These are phyloP conservation scores for Rhodosporidiobolus odoratus DNA, from an alignment of 768 basidiomycete species.

Conservation along the genomic window DNA sequence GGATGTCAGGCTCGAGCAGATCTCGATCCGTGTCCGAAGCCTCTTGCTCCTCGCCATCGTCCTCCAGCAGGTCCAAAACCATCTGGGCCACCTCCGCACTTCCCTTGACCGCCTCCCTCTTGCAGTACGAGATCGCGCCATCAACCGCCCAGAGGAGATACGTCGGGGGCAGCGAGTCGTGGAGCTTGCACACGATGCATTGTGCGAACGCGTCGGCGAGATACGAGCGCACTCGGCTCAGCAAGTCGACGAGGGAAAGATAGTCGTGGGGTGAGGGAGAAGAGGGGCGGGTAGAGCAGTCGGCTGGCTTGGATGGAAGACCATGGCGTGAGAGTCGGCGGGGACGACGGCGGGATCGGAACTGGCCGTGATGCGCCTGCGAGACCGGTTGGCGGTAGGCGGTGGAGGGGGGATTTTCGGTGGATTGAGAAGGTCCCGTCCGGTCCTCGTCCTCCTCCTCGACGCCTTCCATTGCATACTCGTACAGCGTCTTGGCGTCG, in stretches of 20 bases:
- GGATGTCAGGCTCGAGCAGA: neutral
- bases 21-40: neutral
- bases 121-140: conserved; percentile 14
- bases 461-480: conserved; percentile 8
- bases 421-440: neutral
- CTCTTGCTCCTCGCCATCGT: conserved; percentile 14
- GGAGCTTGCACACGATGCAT: conserved; percentile 12
- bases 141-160: conserved; percentile 16
- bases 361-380: no score
- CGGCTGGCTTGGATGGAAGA: no score
- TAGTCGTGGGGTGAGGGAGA: conserved; percentile 7
- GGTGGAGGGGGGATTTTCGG: no score
- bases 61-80: conserved; percentile 28
- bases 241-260: conserved; percentile 21
- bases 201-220: conserved; percentile 21
- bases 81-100: neutral
- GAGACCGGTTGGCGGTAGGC: no score
- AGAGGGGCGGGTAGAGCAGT: neutral
- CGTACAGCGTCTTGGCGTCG: neutral
- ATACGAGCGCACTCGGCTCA: conserved; percentile 3
- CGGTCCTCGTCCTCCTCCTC: neutral
- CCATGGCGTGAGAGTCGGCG: no score
- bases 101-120: neutral
- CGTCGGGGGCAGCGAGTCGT: neutral
- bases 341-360: neutral